A percentile compares a stretch with the other conserved stretches of the same genome.
phyloP scores from a whole-genome alignment of 345 rosid genomes.

The Arabis alpina region DNA sequence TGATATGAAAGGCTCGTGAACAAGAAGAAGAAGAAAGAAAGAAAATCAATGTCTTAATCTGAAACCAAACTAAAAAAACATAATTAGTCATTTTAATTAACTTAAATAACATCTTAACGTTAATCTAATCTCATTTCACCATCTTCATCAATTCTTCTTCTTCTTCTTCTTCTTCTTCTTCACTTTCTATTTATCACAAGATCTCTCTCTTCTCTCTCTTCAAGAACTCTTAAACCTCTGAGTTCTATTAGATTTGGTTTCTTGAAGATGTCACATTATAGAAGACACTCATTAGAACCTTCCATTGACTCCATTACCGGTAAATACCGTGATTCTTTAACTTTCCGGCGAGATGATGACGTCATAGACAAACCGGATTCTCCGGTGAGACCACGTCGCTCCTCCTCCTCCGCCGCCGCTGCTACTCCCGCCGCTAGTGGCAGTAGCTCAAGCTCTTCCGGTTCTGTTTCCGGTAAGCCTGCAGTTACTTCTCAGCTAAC shows the following conservation, averaged over 20 bases:
- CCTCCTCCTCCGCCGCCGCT: slow-evolving; percentile 34
- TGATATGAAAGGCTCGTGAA: slow-evolving; percentile 26
- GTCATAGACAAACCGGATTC: slow-evolving; percentile 85
- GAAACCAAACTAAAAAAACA: not conserved
- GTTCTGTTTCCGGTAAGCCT: slow-evolving; percentile 44
- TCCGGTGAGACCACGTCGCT: slow-evolving; percentile 57
- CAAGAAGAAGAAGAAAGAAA: slow-evolving; percentile 10
- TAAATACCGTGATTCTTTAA: slow-evolving; percentile 57
- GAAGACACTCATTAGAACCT: slow-evolving; percentile 46
- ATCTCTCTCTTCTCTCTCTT: slow-evolving; percentile 48
- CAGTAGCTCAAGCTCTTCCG: slow-evolving; percentile 46
- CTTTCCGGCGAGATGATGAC: slow-evolving; percentile 41
- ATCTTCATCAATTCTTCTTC: slow-evolving; percentile 12
- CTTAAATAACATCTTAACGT: slow-evolving; percentile 5
- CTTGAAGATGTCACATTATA: slow-evolving; percentile 55
- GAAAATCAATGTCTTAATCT: slow-evolving; percentile 41
- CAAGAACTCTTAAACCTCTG: slow-evolving; percentile 7
- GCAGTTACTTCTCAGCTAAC: slow-evolving; percentile 40
- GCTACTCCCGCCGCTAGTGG: slow-evolving; percentile 38
- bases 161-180: not conserved
- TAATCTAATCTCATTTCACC: not conserved
- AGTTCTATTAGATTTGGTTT: not conserved
- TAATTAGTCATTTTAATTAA: slow-evolving; percentile 13
- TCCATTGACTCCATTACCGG: slow-evolving; percentile 50
- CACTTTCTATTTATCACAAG: slow-evolving; percentile 50